Percentiles rank a stretch among this genome's conserved stretches.
phyloP scores from a whole-genome alignment of 2,329 filamentous ascomycete species.

The Amesomyces nigricolor region DNA sequence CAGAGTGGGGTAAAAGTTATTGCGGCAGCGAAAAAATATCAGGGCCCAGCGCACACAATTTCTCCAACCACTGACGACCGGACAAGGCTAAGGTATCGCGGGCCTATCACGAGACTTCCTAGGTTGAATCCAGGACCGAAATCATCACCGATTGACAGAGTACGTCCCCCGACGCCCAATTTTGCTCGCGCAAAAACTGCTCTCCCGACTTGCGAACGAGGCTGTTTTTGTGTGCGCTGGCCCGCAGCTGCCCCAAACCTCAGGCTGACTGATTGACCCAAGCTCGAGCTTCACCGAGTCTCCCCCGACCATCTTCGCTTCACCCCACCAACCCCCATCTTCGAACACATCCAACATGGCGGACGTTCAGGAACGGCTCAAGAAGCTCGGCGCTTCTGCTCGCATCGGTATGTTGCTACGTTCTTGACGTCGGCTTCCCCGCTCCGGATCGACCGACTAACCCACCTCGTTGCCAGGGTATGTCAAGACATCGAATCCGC shows the following conservation, averaged over 20 bases:
- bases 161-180: slow-evolving; percentile 17
- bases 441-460: slow-evolving; percentile 20
- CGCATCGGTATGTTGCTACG: slow-evolving; percentile 59
- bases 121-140: slow-evolving; percentile 18
- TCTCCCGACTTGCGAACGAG: not conserved
- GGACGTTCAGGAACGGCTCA: slow-evolving; percentile 54
- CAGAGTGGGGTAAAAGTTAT: slow-evolving; percentile 28
- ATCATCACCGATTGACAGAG: slow-evolving; percentile 20
- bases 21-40: slow-evolving; percentile 29
- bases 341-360: slow-evolving; percentile 37
- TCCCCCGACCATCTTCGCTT: slow-evolving; percentile 9
- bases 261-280: slow-evolving; percentile 20
- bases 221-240: slow-evolving; percentile 1
- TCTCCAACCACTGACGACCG: slow-evolving; percentile 26
- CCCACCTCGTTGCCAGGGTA: slow-evolving; percentile 27
- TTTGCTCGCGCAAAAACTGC: slow-evolving; percentile 8
- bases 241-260: slow-evolving; percentile 13
- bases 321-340: slow-evolving; percentile 18
- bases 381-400: slow-evolving; percentile 51
- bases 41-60: slow-evolving; percentile 29
- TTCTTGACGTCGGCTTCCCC: slow-evolving; percentile 9
- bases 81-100: slow-evolving; percentile 24
- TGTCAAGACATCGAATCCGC: slow-evolving; percentile 19
- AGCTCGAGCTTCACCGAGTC: slow-evolving; percentile 26
- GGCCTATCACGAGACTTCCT: slow-evolving; percentile 24